Percentiles rank a stretch among this genome's conserved stretches.
phyloP scores from a whole-genome alignment of 2,329 filamentous ascomycete genomes.

The Fusarium sp. region DNA sequence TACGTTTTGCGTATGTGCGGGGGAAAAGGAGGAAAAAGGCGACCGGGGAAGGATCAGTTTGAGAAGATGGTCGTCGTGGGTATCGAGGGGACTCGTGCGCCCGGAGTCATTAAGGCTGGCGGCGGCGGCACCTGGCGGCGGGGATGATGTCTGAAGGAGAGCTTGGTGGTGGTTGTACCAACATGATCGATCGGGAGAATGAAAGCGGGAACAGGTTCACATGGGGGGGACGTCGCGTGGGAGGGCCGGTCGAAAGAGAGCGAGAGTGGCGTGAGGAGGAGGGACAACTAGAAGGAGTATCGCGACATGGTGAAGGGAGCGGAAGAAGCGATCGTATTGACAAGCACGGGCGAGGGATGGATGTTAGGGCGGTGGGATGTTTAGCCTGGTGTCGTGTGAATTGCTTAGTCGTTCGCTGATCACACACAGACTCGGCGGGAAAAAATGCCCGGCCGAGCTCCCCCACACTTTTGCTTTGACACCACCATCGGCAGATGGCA shows the following conservation, averaged over 20 bases:
- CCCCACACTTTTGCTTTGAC: slow-evolving; percentile 14
- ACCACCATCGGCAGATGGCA: neutral
- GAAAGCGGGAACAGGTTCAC: slow-evolving; percentile 44
- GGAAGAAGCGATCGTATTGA: slow-evolving; percentile 27
- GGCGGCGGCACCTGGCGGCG: slow-evolving; percentile 52
- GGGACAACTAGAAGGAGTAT: neutral
- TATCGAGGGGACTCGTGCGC: slow-evolving; percentile 29
- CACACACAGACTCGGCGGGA: slow-evolving; percentile 33
- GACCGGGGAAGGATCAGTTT: slow-evolving; percentile 12
- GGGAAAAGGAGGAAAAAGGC: neutral
- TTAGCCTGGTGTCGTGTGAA: slow-evolving; percentile 23
- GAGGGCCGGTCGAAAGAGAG: slow-evolving; percentile 18
- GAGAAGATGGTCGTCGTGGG: slow-evolving; percentile 18
- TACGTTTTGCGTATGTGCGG: slow-evolving; percentile 9
- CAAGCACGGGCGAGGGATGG: slow-evolving; percentile 7
- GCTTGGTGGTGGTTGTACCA: slow-evolving; percentile 52
- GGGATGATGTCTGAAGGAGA: slow-evolving; percentile 52
- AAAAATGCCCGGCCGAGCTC: slow-evolving; percentile 37
- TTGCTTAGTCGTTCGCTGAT: slow-evolving; percentile 28
- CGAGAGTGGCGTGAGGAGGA: neutral
- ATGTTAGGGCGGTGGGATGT: slow-evolving; percentile 39
- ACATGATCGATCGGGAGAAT: slow-evolving; percentile 54
- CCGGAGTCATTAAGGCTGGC: slow-evolving; percentile 60
- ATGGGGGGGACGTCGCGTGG: slow-evolving; percentile 42
- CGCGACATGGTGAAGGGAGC: slow-evolving; percentile 10